phyloP scores from a whole-genome alignment of 495 filamentous ascomycete species.

The Filosporella fistucella region DNA sequence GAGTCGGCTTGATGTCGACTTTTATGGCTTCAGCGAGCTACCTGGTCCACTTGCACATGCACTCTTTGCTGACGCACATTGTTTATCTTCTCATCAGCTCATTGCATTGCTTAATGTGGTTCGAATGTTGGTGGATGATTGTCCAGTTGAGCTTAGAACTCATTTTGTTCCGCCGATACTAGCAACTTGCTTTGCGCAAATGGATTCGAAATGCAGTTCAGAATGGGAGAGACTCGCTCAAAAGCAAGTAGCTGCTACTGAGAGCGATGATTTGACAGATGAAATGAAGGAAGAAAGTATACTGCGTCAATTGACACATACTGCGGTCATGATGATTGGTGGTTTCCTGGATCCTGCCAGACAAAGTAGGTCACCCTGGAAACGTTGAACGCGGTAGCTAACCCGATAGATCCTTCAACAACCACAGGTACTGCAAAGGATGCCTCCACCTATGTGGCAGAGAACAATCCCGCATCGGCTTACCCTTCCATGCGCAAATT shows the following conservation, averaged over 20 bases:
- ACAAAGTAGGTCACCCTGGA: constrained; percentile 12
- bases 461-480: constrained; percentile 13
- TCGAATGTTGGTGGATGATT: constrained; percentile 83
- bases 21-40: constrained; percentile 84
- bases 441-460: constrained; percentile 17
- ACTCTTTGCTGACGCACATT: constrained; percentile 76
- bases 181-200: constrained; percentile 72
- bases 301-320: constrained; percentile 86
- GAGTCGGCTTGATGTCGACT: constrained; percentile 78
- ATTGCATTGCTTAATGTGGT: constrained; percentile 85
- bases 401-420: constrained; percentile 9
- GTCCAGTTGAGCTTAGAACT: constrained; percentile 68
- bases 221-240: constrained; percentile 78
- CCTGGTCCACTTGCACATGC: constrained; percentile 80
- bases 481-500: constrained; percentile 66
- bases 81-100: constrained; percentile 87
- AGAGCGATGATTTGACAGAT: constrained; percentile 69
- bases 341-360: constrained; percentile 69
- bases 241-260: constrained; percentile 47
- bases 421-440: constrained; percentile 13
- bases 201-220: constrained; percentile 77
- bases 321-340: constrained; percentile 84
- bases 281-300: constrained; percentile 99
- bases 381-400: not conserved
- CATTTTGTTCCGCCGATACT: constrained; percentile 88